phyloP scores from a whole-genome alignment of 345 rosid species.

The Citrus maxima region DNA sequence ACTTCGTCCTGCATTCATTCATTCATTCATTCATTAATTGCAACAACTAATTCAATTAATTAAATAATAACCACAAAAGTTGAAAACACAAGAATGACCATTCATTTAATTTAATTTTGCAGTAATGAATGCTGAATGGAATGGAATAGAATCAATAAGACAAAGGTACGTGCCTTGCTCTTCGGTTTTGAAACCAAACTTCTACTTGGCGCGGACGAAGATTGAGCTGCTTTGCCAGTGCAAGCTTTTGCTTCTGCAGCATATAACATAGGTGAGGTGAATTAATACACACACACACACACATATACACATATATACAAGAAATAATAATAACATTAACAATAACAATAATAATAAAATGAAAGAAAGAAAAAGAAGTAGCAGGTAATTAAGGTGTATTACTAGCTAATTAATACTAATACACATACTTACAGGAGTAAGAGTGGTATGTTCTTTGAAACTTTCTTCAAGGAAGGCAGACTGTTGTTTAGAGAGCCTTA shows the following conservation, averaged over 20 bases:
- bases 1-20: slow-evolving; percentile 39
- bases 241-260: slow-evolving; percentile 51
- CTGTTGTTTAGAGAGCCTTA: slow-evolving; percentile 65
- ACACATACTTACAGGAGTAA: slow-evolving; percentile 37
- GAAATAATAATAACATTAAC: neutral
- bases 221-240: slow-evolving; percentile 49
- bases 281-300: no score
- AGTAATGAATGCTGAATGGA: no score
- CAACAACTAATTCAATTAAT: neutral
- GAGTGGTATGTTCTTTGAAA: slow-evolving; percentile 58
- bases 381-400: no score
- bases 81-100: no score
- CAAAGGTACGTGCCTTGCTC: slow-evolving; percentile 38
- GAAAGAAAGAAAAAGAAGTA: no score
- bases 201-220: slow-evolving; percentile 60
- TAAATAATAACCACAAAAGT: neutral
- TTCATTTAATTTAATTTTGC: no score
- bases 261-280: no score
- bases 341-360: neutral
- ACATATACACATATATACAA: neutral
- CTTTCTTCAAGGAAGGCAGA: slow-evolving; percentile 69
- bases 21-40: neutral
- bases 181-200: slow-evolving; percentile 64
- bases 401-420: neutral
- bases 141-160: neutral